phyloP scores from a whole-genome alignment of 2,329 filamentous ascomycete genomes.

The Fusarium nelsonii region DNA sequence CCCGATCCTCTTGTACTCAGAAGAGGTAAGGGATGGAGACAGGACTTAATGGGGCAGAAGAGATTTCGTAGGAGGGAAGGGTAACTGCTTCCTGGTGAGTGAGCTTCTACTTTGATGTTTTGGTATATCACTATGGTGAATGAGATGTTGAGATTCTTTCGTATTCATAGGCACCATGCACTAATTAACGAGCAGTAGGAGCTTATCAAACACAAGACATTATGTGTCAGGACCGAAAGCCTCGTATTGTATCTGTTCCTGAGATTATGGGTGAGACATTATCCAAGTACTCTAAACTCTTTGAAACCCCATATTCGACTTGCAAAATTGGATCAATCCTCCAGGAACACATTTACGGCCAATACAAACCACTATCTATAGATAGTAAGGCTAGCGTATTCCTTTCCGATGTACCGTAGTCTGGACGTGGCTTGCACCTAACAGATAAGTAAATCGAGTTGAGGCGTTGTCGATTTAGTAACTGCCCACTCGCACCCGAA shows the following conservation, averaged over 20 bases:
- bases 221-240: background rate
- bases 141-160: background rate
- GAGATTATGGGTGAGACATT: background rate
- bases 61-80: background rate
- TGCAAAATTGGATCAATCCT: background rate
- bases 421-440: constrained; percentile 4
- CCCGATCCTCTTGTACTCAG: background rate
- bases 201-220: background rate
- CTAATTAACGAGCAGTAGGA: no score
- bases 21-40: background rate
- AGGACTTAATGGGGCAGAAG: background rate
- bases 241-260: background rate
- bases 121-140: background rate
- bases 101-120: background rate
- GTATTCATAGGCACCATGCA: background rate
- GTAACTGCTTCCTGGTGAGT: background rate
- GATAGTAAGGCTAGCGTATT: background rate
- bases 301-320: background rate
- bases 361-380: constrained; percentile 7
- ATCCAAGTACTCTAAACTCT: background rate
- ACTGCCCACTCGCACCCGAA: constrained; percentile 2
- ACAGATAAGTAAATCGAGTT: background rate
- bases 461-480: background rate
- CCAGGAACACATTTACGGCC: background rate
- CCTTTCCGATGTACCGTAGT: background rate